Evolutionary conservation across 352 stramenopile species (phyloP), one percentile per base, ranked within the genome.

Genomic region (Phytophthora idaei): DNA sequence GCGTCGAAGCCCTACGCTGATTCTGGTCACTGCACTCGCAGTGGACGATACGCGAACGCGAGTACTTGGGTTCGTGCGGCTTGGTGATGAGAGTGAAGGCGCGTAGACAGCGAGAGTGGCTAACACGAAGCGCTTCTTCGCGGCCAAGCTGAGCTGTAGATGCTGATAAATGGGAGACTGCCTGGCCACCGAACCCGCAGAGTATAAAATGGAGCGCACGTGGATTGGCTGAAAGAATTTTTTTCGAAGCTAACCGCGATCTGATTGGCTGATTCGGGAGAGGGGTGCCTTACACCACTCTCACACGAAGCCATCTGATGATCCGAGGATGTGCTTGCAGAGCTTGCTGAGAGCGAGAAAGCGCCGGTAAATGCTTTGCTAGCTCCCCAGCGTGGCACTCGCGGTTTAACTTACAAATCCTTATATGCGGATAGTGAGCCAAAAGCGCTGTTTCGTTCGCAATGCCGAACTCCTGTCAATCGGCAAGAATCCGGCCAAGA

Each of bases 191-290:
- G 29, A 62, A 50, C 55, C 48, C 50, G 29, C 49, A 4, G 32
- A 25, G 34, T 53, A 58, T 64, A 64, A 39, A 59, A n/a, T 45
- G 37, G 46, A 31, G 28, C 25, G 45, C 5, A 0, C 4, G 44
- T 3, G 37, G 57, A 80, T 82, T 76, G 67, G 76, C 32, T 41
- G 44, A 82, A 70, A 78, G 27, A n/a, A 8, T 4, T 5, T n/a
- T 50, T 64, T 54, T 37, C 3, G 36, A 59, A 29, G 17, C 9
- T 8, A 3, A 8, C 1, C 10, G 4, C 1, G 7, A 27, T 5
- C 8, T 56, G 56, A 78, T 78, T 80, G 69, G 73, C 27, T 58
- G 36, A 55, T 57, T 68, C 28, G 27, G 17, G 12, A 52, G 25
- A 64, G 61, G 25, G 31, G 9, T n/a, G 15, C 12, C 29, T n/a